phyloP scores from a whole-genome alignment of 106 monocot genomes.

The Dendrobium chrysotoxum region DNA sequence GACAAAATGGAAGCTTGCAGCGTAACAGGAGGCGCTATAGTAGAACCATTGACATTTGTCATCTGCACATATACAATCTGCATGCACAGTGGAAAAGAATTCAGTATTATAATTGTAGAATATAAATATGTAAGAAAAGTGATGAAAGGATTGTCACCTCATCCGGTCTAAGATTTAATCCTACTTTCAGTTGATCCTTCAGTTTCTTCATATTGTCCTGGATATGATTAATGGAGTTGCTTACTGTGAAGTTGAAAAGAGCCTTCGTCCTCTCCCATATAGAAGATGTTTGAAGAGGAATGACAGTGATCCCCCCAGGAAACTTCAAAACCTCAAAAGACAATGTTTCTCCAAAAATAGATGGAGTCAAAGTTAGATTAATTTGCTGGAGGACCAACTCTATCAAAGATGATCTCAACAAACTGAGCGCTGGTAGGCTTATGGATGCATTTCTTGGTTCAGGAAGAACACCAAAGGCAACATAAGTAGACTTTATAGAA shows the following conservation, averaged over 20 bases:
- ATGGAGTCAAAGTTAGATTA: conserved; percentile 54
- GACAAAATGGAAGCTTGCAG: conserved; percentile 60
- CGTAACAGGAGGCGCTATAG: conserved; percentile 40
- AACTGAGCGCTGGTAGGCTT: conserved; percentile 45
- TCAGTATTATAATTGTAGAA: background rate
- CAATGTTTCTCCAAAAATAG: conserved; percentile 53
- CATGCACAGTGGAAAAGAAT: conserved; percentile 3
- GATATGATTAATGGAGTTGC: conserved; percentile 43
- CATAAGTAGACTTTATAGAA: conserved; percentile 39
- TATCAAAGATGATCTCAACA: conserved; percentile 63
- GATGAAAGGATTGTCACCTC: conserved; percentile 36
- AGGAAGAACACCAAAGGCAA: conserved; percentile 57
- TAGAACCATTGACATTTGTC: conserved; percentile 60
- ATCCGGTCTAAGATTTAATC: conserved; percentile 48
- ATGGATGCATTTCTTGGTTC: conserved; percentile 32
- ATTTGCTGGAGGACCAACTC: conserved; percentile 46
- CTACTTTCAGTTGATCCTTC: conserved; percentile 63
- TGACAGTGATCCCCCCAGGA: conserved; percentile 70
- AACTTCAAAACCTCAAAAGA: conserved; percentile 63
- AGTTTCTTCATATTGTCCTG: conserved; percentile 42
- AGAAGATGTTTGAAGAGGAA: conserved; percentile 45
- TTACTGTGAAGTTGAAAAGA: conserved; percentile 62
- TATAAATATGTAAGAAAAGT: background rate
- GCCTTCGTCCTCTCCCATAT: conserved; percentile 53
- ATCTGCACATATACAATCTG: conserved; percentile 75